Base-by-base conservation (phyloP, 345 rosid genomes). In the Pistacia atlantica region DNA sequence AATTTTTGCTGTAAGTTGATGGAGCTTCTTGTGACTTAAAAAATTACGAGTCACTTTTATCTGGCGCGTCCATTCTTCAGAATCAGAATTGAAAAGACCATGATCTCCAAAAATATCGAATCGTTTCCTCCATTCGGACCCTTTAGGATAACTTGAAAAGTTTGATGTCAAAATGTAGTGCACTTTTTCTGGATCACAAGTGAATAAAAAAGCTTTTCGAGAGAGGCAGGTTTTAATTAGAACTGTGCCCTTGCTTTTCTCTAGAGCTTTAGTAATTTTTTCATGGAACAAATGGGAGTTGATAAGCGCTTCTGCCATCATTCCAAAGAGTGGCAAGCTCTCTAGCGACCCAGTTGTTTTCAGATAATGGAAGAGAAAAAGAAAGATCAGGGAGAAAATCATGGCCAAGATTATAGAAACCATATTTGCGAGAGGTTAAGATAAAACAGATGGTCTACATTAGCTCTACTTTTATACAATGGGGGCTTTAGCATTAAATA, bases 31-130 rank as follows among this genome's bases (percentile, higher is more conserved):
- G 28, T 75, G 73, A 16, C 78, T 48, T 3, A 75, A 22, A 59
- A 57, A 75, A 20, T 31, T 45, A 8, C 78, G 37, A 7, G 35
- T 2, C 4, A 42, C 46, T 2, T 37, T 49, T 14, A 48, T 57
- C 14, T 67, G 65, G 7, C 42, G 18, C 35, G 33, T 17, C 78
- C 65, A 75, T 7, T 56, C 48, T 14, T 7, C 46, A 6, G 6
- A 42, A 42, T 42, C 46, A 42, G 46, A 42, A 42, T 42, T 42
- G 46, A 42, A 67, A 11, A 56, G 1, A 14, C 56, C 28, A 8
- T 65, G 28, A 46, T 67, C 72, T 14, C 78, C 78, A 45, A 67
- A 75, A 8, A 75, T 25, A 3, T 75, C 78, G 4, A 75, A 75
- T 0, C 58, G 25, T 66, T 42, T 42, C 8, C 46, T 42, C 46